These are phyloP conservation scores for Blastobotrys persicus DNA, from an alignment of 1,139 yeast genomes.

Conservation along the genomic window DNA sequence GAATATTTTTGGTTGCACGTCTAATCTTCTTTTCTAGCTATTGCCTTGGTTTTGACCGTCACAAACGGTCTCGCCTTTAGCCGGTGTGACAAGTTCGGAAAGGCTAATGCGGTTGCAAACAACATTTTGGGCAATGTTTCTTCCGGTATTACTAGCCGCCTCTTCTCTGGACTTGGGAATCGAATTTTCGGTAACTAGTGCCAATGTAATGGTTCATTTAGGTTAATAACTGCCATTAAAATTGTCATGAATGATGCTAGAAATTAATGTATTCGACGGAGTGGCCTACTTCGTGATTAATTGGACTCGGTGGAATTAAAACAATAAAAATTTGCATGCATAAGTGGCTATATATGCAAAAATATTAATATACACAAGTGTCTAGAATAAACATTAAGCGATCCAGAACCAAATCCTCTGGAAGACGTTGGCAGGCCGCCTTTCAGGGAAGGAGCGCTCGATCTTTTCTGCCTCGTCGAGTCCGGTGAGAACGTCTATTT, in stretches of 20 bases:
- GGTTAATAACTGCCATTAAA: too few species aligned
- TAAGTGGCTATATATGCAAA: neutral
- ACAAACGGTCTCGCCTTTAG: conserved; percentile 90
- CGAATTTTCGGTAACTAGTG: conserved; percentile 19
- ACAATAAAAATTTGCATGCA: neutral
- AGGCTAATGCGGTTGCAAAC: conserved; percentile 62
- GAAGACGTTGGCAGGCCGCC: conserved; percentile 39
- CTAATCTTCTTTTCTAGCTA: conserved; percentile 29
- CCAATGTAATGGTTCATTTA: too few species aligned
- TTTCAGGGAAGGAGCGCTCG: conserved; percentile 39
- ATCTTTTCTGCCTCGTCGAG: conserved; percentile 51
- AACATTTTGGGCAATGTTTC: conserved; percentile 42
- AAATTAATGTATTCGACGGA: too few species aligned
- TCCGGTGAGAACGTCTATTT: conserved; percentile 50
- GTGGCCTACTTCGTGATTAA: too few species aligned
- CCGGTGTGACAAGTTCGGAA: conserved; percentile 84
- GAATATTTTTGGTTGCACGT: neutral
- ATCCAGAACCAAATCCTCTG: conserved; percentile 47
- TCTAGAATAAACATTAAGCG: conserved; percentile 24
- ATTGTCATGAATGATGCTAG: too few species aligned
- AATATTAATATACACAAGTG: neutral
- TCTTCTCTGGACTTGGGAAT: conserved; percentile 22
- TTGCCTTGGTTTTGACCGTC: conserved; percentile 67
- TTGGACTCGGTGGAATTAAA: neutral
- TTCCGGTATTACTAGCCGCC: conserved; percentile 24